Evolutionary conservation across 192 early-diverging fungal species (phyloP).

Genomic region (Podila clonocystis): DNA sequence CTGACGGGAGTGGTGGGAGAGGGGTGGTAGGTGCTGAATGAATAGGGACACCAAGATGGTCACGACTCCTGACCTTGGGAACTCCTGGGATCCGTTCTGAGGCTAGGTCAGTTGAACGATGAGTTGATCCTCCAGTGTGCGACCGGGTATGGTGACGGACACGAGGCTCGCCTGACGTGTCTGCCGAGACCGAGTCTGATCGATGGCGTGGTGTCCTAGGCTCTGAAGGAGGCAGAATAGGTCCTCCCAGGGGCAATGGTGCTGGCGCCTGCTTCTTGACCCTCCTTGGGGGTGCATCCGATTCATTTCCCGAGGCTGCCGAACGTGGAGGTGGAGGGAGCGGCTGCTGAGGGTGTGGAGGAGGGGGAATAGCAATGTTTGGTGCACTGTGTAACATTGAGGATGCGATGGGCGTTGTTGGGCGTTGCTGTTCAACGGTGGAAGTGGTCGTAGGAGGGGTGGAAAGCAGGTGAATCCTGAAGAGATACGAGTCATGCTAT

Average conservation of each 20-base stretch:
- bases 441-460: conserved; percentile 28
- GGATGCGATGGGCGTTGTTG: neutral
- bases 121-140: conserved; percentile 40
- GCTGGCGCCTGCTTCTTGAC: conserved; percentile 36
- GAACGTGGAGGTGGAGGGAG: conserved; percentile 23
- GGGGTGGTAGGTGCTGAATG: conserved; percentile 29
- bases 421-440: conserved; percentile 1
- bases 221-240: conserved; percentile 12
- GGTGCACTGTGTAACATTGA: neutral
- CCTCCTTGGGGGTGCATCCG: conserved; percentile 30
- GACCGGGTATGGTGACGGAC: conserved; percentile 33
- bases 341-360: conserved; percentile 25
- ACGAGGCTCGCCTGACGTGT: conserved; percentile 10
- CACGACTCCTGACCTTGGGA: conserved; percentile 36
- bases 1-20: conserved; percentile 12
- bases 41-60: conserved; percentile 37
- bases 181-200: conserved; percentile 36
- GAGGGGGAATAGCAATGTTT: neutral
- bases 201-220: conserved; percentile 40
- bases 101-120: conserved; percentile 20
- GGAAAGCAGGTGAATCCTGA: conserved; percentile 40
- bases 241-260: conserved; percentile 14
- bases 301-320: conserved; percentile 11
- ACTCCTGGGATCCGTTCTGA: conserved; percentile 23
- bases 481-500: conserved; percentile 46